These are phyloP conservation scores for Talaromyces albobiverticillius DNA, from an alignment of 2,329 filamentous ascomycete species.

Conservation along the genomic window DNA sequence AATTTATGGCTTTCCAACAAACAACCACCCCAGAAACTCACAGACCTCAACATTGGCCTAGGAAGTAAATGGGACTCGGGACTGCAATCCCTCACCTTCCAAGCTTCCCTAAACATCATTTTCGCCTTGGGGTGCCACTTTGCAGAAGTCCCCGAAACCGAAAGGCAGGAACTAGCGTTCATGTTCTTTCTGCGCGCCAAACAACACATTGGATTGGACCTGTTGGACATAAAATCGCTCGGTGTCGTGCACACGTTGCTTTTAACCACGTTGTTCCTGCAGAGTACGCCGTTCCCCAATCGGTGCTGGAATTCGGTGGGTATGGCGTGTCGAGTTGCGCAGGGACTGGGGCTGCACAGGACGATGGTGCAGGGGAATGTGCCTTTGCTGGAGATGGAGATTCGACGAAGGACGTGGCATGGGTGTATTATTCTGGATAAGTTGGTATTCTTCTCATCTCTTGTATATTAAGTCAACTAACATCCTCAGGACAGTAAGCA, in stretches of 20 bases:
- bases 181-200: conserved; percentile 36
- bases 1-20: conserved; percentile 35
- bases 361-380: conserved; percentile 19
- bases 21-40: conserved; percentile 17
- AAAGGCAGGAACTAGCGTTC: conserved; percentile 27
- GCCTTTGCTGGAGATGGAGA: conserved; percentile 34
- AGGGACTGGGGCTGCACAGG: conserved; percentile 43
- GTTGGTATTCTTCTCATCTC: too few species aligned
- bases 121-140: conserved; percentile 44
- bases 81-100: conserved; percentile 32
- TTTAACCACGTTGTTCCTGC: conserved; percentile 38
- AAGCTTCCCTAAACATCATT: conserved; percentile 43
- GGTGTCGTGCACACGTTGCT: conserved; percentile 43
- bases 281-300: conserved; percentile 40
- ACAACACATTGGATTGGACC: conserved; percentile 34
- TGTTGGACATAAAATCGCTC: conserved; percentile 38
- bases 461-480: too few species aligned
- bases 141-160: conserved; percentile 29
- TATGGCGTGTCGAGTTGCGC: conserved; percentile 41
- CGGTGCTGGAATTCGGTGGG: conserved; percentile 46
- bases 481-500: conserved; percentile 38
- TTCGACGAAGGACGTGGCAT: conserved; percentile 38
- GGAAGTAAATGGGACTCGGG: conserved; percentile 30
- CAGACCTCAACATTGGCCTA: conserved; percentile 32
- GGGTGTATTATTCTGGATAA: conserved; percentile 40